A percentile compares a stretch with the other conserved stretches of the same genome.
These are phyloP conservation scores for Stereocaulon alpinum DNA, from an alignment of 495 filamentous ascomycete genomes.

Conservation along the genomic window DNA sequence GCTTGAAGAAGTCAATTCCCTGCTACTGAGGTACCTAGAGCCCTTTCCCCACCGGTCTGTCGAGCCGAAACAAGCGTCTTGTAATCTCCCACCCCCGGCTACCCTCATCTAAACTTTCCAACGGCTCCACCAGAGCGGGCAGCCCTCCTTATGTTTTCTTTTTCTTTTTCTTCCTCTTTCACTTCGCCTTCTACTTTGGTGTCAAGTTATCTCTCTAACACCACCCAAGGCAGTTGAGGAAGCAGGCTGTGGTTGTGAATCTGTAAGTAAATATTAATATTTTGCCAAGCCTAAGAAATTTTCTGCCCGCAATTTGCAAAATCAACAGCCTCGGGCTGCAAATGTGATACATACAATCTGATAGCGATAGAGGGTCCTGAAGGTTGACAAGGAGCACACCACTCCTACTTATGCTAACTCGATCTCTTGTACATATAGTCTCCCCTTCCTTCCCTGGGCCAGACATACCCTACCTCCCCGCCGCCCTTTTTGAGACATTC, in stretches of 20 bases:
- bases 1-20: slow-evolving; percentile 10
- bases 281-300: slow-evolving; percentile 1
- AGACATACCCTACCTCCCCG: slow-evolving; percentile 8
- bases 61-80: slow-evolving; percentile 6
- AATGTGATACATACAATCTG: neutral
- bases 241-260: neutral
- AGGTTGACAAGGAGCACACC: neutral
- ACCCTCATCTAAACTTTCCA: slow-evolving; percentile 13
- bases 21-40: neutral
- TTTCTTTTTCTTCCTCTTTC: neutral
- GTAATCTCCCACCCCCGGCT: slow-evolving; percentile 10
- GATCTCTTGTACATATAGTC: neutral
- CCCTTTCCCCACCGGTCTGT: slow-evolving; percentile 4
- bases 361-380: neutral
- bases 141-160: slow-evolving; percentile 7
- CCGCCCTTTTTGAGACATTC: neutral
- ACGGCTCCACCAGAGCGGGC: slow-evolving; percentile 4
- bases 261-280: slow-evolving; percentile 3
- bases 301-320: neutral
- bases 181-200: neutral
- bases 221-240: neutral
- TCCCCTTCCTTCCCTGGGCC: slow-evolving; percentile 2
- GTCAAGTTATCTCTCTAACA: neutral
- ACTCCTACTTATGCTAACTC: neutral
- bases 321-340: neutral